Conservation (phyloP, 2,329 filamentous ascomycete genomes). For the Pestalotiopsis sp. region DNA sequence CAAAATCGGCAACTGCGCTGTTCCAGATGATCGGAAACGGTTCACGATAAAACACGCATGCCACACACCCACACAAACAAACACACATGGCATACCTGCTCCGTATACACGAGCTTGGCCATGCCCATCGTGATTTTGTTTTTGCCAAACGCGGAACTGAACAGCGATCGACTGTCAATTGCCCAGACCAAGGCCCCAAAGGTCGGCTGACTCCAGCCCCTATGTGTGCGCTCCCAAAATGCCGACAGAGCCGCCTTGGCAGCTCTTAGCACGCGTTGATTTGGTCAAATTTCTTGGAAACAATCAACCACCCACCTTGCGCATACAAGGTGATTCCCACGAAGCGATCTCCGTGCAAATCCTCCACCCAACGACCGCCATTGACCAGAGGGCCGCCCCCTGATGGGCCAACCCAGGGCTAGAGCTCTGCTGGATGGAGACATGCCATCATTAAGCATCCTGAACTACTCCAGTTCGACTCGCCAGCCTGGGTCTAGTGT, state of each 20-base stretch:
- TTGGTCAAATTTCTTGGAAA: background rate
- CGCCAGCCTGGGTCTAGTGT: background rate
- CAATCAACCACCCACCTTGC: background rate
- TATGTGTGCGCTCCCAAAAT: background rate
- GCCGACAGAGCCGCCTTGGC: constrained; percentile 6
- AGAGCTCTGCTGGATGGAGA: background rate
- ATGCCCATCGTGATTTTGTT: background rate
- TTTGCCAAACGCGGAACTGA: background rate
- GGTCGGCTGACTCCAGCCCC: background rate
- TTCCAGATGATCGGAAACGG: background rate
- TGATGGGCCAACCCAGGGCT: no score
- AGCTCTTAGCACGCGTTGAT: background rate
- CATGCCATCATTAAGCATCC: background rate
- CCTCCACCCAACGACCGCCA: background rate
- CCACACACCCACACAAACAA: background rate
- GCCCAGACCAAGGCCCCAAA: background rate
- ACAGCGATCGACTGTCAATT: background rate
- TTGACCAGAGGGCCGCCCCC: no score
- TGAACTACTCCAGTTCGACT: background rate
- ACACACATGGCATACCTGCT: background rate
- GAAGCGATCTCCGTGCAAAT: background rate
- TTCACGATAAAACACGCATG: background rate
- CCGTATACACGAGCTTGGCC: background rate
- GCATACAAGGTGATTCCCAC: background rate
- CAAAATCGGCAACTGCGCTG: background rate